Evolutionary conservation across 208 protist species (phyloP).

Genomic region (Balamuthia mandrillaris): DNA sequence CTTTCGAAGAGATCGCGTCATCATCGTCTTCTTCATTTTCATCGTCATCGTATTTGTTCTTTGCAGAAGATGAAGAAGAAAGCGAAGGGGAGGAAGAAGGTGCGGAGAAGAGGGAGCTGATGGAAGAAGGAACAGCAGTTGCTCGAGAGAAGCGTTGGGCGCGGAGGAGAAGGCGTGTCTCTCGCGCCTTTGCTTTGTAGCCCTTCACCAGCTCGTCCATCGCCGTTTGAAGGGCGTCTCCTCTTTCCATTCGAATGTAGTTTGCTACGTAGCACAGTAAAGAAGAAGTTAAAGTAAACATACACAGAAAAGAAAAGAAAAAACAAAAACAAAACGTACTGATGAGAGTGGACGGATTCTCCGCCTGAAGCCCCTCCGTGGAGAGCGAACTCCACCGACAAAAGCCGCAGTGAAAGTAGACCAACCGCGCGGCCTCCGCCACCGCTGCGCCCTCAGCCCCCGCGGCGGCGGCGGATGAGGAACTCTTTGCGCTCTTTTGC

Average conservation of each 20-base stretch:
- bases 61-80: too few relatives aligned
- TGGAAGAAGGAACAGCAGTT: not conserved
- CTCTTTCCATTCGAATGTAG: not conserved
- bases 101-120: not conserved
- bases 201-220: not conserved
- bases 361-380: too few relatives aligned
- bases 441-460: too few relatives aligned
- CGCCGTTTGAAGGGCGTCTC: not conserved
- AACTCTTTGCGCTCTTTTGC: not conserved
- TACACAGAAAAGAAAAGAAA: not conserved
- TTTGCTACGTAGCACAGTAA: not conserved
- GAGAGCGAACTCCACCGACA: not conserved
- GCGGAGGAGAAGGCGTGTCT: not conserved
- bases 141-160: not conserved
- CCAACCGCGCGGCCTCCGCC: not conserved
- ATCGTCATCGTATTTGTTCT: too few relatives aligned
- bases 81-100: not conserved
- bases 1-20: too few relatives aligned
- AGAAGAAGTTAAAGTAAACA: not conserved
- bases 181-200: not conserved
- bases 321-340: not conserved
- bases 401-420: not conserved
- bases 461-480: too few relatives aligned
- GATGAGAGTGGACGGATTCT: not conserved
- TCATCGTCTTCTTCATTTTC: too few relatives aligned